Conservation (phyloP, 495 filamentous ascomycete species). For the Tuber magnatum region DNA sequence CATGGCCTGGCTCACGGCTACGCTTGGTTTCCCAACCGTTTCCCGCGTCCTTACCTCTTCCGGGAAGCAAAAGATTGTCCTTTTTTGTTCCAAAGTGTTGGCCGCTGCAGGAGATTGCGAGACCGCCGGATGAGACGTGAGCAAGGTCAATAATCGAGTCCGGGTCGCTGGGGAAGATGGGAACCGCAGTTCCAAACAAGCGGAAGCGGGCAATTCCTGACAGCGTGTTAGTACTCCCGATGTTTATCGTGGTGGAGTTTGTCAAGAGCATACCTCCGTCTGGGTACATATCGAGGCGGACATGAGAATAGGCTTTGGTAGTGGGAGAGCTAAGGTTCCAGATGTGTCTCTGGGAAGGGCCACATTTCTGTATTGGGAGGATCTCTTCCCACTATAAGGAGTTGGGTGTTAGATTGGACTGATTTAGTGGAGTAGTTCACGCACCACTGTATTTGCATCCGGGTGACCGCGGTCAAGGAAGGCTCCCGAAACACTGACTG, state of each 20-base stretch:
- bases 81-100: constrained; percentile 73
- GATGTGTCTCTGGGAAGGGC: constrained; percentile 65
- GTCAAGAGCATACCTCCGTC: constrained; percentile 56
- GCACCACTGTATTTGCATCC: constrained; percentile 20
- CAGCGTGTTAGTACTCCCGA: background rate
- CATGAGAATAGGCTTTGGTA: constrained; percentile 69
- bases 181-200: constrained; percentile 69
- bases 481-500: constrained; percentile 72
- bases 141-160: constrained; percentile 71
- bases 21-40: constrained; percentile 92
- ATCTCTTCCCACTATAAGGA: constrained; percentile 61
- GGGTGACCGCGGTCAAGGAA: constrained; percentile 47
- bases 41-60: constrained; percentile 82
- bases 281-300: constrained; percentile 81
- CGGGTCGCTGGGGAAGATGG: constrained; percentile 57
- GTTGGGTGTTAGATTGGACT: background rate
- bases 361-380: constrained; percentile 61
- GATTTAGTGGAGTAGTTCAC: background rate
- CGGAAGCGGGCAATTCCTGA: constrained; percentile 73
- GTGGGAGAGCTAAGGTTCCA: constrained; percentile 63
- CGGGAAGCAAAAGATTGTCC: constrained; percentile 75
- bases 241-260: background rate
- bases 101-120: constrained; percentile 69
- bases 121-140: constrained; percentile 71
- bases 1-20: constrained; percentile 64